phyloP scores from a whole-genome alignment of 129 eudicot species.

The Saussurea involucrata region DNA sequence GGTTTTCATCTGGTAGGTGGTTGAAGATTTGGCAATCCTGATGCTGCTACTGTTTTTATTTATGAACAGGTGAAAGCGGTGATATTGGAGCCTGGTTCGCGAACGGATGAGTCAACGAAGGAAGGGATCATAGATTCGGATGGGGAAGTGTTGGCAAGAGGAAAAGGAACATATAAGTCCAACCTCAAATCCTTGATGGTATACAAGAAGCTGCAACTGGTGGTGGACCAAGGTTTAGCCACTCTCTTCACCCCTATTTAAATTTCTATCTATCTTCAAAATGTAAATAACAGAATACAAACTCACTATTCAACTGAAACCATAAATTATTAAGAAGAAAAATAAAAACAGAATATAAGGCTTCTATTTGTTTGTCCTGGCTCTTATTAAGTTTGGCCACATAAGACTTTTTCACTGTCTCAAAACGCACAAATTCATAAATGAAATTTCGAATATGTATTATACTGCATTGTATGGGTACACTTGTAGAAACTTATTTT shows the following conservation, averaged over 20 bases:
- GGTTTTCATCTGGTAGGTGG: too few relatives aligned
- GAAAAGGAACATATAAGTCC: slow-evolving; percentile 78
- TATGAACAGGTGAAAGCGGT: slow-evolving; percentile 74
- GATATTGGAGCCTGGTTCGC: slow-evolving; percentile 74
- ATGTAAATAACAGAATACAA: slow-evolving; percentile 16
- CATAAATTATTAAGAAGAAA: neutral
- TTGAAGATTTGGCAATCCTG: too few relatives aligned
- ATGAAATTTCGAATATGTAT: too few relatives aligned
- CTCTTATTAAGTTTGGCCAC: neutral
- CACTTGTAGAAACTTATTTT: too few relatives aligned
- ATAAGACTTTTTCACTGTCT: too few relatives aligned
- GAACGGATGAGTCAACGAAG: slow-evolving; percentile 42
- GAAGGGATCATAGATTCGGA: slow-evolving; percentile 89
- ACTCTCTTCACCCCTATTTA: slow-evolving; percentile 72
- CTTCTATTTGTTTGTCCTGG: neutral
- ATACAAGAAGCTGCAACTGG: slow-evolving; percentile 60
- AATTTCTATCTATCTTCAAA: neutral
- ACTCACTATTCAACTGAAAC: neutral
- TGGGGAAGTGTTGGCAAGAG: slow-evolving; percentile 94
- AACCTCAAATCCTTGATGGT: slow-evolving; percentile 57
- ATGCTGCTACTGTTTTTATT: neutral
- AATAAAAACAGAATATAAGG: neutral
- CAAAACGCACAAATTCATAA: too few relatives aligned
- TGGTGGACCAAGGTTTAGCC: slow-evolving; percentile 82
- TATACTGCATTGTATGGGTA: too few relatives aligned